phyloP scores from a whole-genome alignment of 2,329 filamentous ascomycete genomes.

The Arachnomyces sp. region DNA sequence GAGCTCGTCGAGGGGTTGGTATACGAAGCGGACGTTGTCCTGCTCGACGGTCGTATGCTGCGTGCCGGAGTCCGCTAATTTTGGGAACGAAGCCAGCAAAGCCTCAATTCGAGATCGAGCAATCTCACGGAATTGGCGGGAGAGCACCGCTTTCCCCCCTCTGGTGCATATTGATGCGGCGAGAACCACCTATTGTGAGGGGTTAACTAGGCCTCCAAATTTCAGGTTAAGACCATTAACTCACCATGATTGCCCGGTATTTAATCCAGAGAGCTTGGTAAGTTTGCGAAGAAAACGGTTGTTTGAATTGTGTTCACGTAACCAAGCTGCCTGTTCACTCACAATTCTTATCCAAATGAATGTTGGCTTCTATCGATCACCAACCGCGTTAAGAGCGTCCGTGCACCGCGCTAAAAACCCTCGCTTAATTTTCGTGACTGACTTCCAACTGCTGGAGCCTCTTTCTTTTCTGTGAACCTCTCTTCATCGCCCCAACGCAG shows the following conservation, averaged over 20 bases:
- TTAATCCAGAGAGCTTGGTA: conserved; percentile 2
- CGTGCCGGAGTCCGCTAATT: conserved; percentile 88
- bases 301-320: too few relatives aligned
- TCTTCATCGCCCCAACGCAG: too few relatives aligned
- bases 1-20: conserved; percentile 96
- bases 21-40: conserved; percentile 98
- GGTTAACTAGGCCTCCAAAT: not conserved
- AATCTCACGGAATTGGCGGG: conserved; percentile 96
- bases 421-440: conserved; percentile 27
- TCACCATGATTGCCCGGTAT: conserved; percentile 9
- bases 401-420: conserved; percentile 24
- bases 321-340: too few relatives aligned
- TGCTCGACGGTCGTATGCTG: conserved; percentile 98
- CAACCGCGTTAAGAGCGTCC: conserved; percentile 15
- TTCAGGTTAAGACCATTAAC: conserved; percentile 4
- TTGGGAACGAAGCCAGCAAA: conserved; percentile 91
- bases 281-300: conserved; percentile 17
- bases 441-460: conserved; percentile 7
- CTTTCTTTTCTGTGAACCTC: not conserved
- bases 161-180: conserved; percentile 98
- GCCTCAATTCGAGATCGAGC: conserved; percentile 93
- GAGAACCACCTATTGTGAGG: conserved; percentile 70
- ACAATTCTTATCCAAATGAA: too few relatives aligned
- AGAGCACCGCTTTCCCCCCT: conserved; percentile 95
- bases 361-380: too few relatives aligned